Evolutionary conservation across 176 grass and related monocot species (phyloP).

Genomic region (Eragrostis nindensis): DNA sequence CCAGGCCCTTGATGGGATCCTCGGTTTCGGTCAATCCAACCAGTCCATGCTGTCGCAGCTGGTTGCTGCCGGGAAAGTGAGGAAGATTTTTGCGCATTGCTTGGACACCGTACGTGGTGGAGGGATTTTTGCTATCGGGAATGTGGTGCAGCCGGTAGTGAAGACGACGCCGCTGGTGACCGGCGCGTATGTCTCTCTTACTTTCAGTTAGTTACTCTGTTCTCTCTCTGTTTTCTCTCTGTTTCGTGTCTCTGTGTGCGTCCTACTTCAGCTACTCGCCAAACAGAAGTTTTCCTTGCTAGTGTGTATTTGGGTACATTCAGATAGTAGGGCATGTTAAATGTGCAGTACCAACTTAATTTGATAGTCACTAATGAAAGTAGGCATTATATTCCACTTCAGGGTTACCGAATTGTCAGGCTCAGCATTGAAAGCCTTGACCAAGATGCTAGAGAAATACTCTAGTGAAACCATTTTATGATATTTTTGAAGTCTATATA

Average conservation of each 20-base stretch:
- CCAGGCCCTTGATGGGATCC: constrained; percentile 89
- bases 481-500: not conserved
- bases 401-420: no score
- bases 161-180: constrained; percentile 81
- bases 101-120: constrained; percentile 85
- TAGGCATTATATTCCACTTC: no score
- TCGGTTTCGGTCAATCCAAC: constrained; percentile 92
- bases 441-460: not conserved
- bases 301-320: not conserved
- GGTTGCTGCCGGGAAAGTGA: constrained; percentile 70
- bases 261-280: not conserved
- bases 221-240: not conserved
- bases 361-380: no score
- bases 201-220: not conserved
- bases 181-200: constrained; percentile 61
- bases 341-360: no score
- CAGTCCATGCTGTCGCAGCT: constrained; percentile 82
- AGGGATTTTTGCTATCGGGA: constrained; percentile 89
- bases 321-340: not conserved
- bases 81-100: constrained; percentile 89
- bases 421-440: not conserved
- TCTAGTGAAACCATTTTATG: no score
- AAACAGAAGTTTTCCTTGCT: not conserved
- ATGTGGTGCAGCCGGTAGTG: constrained; percentile 89
- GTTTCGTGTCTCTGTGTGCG: not conserved